A percentile compares a stretch with the other conserved stretches of the same genome.
These are phyloP conservation scores for Nemania diffusa DNA, from an alignment of 2,329 filamentous ascomycete genomes.

Conservation along the genomic window DNA sequence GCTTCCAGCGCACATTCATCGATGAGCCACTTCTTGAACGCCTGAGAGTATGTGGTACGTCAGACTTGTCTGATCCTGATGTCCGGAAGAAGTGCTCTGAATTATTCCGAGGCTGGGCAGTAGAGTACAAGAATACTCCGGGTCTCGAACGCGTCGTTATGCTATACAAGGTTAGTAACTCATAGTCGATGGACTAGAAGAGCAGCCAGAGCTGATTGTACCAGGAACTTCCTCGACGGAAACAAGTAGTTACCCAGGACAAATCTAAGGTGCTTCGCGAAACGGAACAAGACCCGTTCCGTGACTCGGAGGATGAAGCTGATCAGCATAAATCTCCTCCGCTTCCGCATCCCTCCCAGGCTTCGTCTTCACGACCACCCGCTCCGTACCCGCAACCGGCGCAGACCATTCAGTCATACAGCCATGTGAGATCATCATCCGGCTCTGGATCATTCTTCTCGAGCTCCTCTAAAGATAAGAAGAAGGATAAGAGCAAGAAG, in stretches of 20 bases:
- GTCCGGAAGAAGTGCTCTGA: conserved; percentile 90
- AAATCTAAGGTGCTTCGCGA: conserved; percentile 86
- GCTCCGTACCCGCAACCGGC: conserved; percentile 44
- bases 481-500: conserved; percentile 58
- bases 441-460: conserved; percentile 54
- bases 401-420: conserved; percentile 53
- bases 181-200: neutral
- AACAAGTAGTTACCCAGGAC: conserved; percentile 78
- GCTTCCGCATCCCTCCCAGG: conserved; percentile 35
- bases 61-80: conserved; percentile 82
- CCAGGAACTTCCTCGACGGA: conserved; percentile 71
- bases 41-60: conserved; percentile 85
- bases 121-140: conserved; percentile 80
- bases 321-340: conserved; percentile 51
- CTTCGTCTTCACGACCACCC: conserved; percentile 48
- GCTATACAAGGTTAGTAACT: conserved; percentile 70
- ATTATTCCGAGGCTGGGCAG: conserved; percentile 87
- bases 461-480: conserved; percentile 61
- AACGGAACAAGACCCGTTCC: conserved; percentile 76
- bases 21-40: conserved; percentile 94
- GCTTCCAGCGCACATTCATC: conserved; percentile 86
- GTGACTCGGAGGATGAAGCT: conserved; percentile 71
- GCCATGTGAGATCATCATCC: conserved; percentile 50
- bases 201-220: conserved; percentile 28
- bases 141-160: conserved; percentile 83